Base-by-base conservation (phyloP, 2,329 filamentous ascomycete species). In the Xylariaceae sp. region DNA sequence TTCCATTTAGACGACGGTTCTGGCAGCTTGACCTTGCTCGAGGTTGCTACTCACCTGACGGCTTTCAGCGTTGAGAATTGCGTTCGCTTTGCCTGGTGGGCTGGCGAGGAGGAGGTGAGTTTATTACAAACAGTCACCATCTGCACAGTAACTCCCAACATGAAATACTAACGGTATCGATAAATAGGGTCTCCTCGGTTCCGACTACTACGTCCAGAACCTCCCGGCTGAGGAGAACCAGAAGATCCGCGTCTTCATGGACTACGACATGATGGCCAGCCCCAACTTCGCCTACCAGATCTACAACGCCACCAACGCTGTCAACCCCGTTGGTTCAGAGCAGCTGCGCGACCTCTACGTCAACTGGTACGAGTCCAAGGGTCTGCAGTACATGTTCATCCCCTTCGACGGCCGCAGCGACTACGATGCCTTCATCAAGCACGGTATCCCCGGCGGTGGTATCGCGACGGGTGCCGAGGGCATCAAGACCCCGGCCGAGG, bases 391-490 rank as follows among this genome's bases (percentile, higher is more conserved):
- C 70, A 88, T 84, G 0, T 84, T 88, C 59, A 89, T 89, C 34
- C 82, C 84, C 1, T 93, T 94, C 65, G 87, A 91, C 67, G 89
- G 89, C 5, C 85, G 89, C 60, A 90, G 86, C 63, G 90, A 94
- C 73, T 93, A 93, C 68, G 84, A 81, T 45, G 83, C 81, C 45
- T 69, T 70, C 56, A 68, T 69, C 23, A 58, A 61, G 11, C 67
- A 68, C 30, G 68, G 66, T 1, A 68, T 70, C 60, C 84, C 88
- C 1, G 81, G 82, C 0, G 87, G 87, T 30, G 88, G 88, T 10
- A 78, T 90, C 59, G 87, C 87, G 67, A 89, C 87, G 7, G 86
- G 86, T 9, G 86, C 86, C 61, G 77, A 81, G 67, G 80, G 74
- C 13, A 67, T 82, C 69, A 86, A 85, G 77, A 85, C 82, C 0